These are phyloP conservation scores for Coprinellus micaceus DNA, from an alignment of 768 basidiomycete species.

Conservation along the genomic window DNA sequence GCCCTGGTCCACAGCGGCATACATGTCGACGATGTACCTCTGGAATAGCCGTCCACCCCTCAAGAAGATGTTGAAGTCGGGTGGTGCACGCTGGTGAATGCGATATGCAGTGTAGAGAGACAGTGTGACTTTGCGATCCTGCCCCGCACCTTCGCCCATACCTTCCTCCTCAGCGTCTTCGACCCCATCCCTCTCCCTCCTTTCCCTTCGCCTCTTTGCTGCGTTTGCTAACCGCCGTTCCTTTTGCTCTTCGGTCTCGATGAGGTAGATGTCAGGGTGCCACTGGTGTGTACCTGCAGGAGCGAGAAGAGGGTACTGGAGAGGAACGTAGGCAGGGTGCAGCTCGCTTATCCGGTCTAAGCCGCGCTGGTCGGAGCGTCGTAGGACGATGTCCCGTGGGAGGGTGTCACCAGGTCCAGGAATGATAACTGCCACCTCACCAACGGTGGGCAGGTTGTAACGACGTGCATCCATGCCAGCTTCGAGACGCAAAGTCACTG, in stretches of 20 bases:
- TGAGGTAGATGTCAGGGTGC: conserved; percentile 43
- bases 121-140: conserved; percentile 23
- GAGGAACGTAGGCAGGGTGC: conserved; percentile 31
- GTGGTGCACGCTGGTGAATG: conserved; percentile 30
- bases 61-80: conserved; percentile 26
- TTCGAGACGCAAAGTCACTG: conserved; percentile 9
- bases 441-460: conserved; percentile 42
- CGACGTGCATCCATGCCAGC: conserved; percentile 26
- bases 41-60: conserved; percentile 39
- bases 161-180: conserved; percentile 7
- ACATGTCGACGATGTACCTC: conserved; percentile 42
- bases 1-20: conserved; percentile 40
- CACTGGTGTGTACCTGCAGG: conserved; percentile 37
- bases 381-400: conserved; percentile 33
- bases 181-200: conserved; percentile 2
- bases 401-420: conserved; percentile 24
- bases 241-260: conserved; percentile 14
- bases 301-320: conserved; percentile 46
- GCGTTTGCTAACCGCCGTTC: conserved; percentile 20
- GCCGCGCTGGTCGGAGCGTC: conserved; percentile 12
- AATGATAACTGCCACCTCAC: conserved; percentile 35
- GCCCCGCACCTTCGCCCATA: neutral
- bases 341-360: conserved; percentile 30
- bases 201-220: neutral
- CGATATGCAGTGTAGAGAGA: conserved; percentile 28